Evolutionary conservation across 108 stramenopile genomes (phyloP).

Genomic region (Licmophora abbreviata): DNA sequence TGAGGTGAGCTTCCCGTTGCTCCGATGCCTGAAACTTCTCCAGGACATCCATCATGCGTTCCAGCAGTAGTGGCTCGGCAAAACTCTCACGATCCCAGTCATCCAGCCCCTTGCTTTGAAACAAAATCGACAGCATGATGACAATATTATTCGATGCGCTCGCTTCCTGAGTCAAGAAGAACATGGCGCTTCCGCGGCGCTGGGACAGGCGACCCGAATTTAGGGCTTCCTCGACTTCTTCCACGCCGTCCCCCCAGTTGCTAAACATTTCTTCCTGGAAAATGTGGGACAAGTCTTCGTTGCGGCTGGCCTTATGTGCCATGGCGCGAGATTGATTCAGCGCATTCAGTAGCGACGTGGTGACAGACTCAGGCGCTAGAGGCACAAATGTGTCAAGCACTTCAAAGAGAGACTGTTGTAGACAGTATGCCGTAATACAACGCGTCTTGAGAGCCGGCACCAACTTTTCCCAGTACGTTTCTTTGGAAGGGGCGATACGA

Average conservation of each 20-base stretch:
- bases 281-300: conserved; percentile 56
- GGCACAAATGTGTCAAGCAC: conserved; percentile 26
- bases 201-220: conserved; percentile 36
- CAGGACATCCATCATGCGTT: conserved; percentile 51
- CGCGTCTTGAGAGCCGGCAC: conserved; percentile 59
- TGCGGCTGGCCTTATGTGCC: conserved; percentile 38
- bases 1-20: conserved; percentile 40
- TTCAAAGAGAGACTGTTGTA: conserved; percentile 48
- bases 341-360: conserved; percentile 32
- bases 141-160: conserved; percentile 62
- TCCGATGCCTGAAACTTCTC: conserved; percentile 64
- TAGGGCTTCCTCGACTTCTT: conserved; percentile 64
- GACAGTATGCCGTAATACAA: conserved; percentile 61
- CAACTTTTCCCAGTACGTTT: conserved; percentile 14
- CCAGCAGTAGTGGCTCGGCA: conserved; percentile 54
- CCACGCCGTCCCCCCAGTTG: conserved; percentile 68
- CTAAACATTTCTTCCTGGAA: conserved; percentile 75
- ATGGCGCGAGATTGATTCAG: conserved; percentile 40
- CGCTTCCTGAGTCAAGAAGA: conserved; percentile 84
- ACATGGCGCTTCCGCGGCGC: conserved; percentile 73
- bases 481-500: too few species aligned
- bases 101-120: conserved; percentile 18
- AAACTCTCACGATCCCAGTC: conserved; percentile 47
- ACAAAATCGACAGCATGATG: conserved; percentile 47
- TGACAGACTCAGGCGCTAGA: conserved; percentile 24